Conservation (phyloP, 169 alveolate species). For the Eimeria sp. region DNA sequence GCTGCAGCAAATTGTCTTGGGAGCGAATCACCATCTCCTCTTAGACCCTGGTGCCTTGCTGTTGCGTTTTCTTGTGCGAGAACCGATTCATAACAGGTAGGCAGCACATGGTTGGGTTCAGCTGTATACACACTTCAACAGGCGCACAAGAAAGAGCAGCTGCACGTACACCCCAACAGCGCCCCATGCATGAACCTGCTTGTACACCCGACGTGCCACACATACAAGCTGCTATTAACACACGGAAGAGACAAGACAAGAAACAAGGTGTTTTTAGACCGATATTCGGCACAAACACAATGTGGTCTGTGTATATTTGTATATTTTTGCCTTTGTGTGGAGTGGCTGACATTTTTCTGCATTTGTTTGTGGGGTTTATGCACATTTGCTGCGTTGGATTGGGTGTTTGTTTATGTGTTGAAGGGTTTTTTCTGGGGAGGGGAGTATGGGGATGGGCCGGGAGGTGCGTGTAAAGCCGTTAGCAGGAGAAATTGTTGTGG, state of each 20-base stretch:
- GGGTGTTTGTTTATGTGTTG: neutral
- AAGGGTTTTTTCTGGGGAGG: conserved; percentile 23
- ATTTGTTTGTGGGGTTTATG: neutral
- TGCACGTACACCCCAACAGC: neutral
- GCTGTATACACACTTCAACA: neutral
- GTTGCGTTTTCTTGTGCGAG: conserved; percentile 78
- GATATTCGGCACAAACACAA: too few relatives aligned
- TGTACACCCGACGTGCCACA: neutral
- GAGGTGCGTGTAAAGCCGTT: conserved; percentile 24
- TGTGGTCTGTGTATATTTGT: too few relatives aligned
- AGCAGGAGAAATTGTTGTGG: conserved; percentile 70
- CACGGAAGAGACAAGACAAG: too few relatives aligned
- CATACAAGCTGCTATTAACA: too few relatives aligned
- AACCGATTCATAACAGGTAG: conserved; percentile 83
- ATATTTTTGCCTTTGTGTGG: too few relatives aligned
- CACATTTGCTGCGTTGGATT: neutral
- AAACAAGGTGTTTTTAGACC: too few relatives aligned
- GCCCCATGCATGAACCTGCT: neutral
- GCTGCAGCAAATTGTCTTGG: neutral
- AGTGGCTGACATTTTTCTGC: too few relatives aligned
- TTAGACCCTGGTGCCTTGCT: conserved; percentile 76
- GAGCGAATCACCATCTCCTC: conserved; percentile 62
- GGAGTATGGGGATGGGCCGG: conserved; percentile 10
- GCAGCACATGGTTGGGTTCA: neutral
- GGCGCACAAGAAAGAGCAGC: neutral